These are phyloP conservation scores for Salix dunnii DNA, from an alignment of 345 rosid species.

Conservation along the genomic window DNA sequence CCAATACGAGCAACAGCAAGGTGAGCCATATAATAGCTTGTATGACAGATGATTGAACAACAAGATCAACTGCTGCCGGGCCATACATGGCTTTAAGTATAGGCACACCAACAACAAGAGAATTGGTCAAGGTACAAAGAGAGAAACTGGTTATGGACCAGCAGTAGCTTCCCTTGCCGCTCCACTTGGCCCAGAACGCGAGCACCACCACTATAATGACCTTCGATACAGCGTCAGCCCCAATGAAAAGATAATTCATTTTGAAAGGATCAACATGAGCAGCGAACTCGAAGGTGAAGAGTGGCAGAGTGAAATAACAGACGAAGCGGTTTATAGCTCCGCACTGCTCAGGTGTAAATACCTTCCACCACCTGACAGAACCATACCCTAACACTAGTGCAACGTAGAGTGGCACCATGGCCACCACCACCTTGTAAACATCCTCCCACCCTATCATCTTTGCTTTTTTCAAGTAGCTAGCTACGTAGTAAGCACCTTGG, in stretches of 20 bases:
- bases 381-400: slow-evolving; percentile 79
- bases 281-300: slow-evolving; percentile 71
- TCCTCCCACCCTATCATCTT: slow-evolving; percentile 76
- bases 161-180: slow-evolving; percentile 58
- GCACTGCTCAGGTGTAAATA: slow-evolving; percentile 68
- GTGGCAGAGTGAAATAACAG: slow-evolving; percentile 78
- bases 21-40: slow-evolving; percentile 80
- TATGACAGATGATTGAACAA: slow-evolving; percentile 61
- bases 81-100: slow-evolving; percentile 75
- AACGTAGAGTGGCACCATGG: slow-evolving; percentile 77
- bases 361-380: slow-evolving; percentile 84
- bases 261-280: slow-evolving; percentile 65
- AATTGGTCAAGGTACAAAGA: slow-evolving; percentile 58
- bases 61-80: slow-evolving; percentile 58
- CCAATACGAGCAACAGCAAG: slow-evolving; percentile 63
- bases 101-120: slow-evolving; percentile 76
- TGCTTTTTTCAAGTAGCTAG: neutral
- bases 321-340: slow-evolving; percentile 73
- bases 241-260: slow-evolving; percentile 64
- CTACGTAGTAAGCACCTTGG: neutral
- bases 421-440: slow-evolving; percentile 69
- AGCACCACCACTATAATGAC: slow-evolving; percentile 46
- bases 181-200: slow-evolving; percentile 59
- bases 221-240: slow-evolving; percentile 67
- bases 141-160: slow-evolving; percentile 88